Percentiles rank a stretch among this genome's conserved stretches.
Evolutionary conservation across 257 asterid species (phyloP).

Genomic region (Primulina huaijiensis): DNA sequence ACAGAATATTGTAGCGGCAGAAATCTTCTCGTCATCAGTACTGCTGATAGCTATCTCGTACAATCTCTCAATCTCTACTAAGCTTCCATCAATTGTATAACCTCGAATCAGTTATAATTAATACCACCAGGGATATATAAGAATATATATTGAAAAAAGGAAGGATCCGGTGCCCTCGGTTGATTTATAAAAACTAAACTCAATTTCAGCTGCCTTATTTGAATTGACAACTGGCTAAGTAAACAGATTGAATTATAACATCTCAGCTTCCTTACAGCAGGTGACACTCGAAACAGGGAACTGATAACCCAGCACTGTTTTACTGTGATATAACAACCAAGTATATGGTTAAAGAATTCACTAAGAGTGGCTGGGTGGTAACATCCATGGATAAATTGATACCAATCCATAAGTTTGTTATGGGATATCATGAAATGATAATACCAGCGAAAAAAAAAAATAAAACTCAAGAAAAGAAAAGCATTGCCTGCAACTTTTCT

Average conservation of each 20-base stretch:
- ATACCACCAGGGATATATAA: constrained; percentile 25
- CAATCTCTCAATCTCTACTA: constrained; percentile 95
- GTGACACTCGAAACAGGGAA: constrained; percentile 5
- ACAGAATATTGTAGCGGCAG: constrained; percentile 86
- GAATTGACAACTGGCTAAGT: constrained; percentile 4
- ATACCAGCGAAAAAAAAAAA: background rate
- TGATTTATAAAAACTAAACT: constrained; percentile 18
- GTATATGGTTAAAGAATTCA: background rate
- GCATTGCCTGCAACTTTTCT: background rate
- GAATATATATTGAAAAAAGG: background rate
- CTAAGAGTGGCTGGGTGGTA: background rate
- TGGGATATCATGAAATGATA: background rate
- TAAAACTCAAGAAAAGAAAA: too few species aligned
- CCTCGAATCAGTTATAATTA: constrained; percentile 61
- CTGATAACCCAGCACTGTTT: constrained; percentile 4
- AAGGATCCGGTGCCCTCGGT: constrained; percentile 22
- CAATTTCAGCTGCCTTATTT: background rate
- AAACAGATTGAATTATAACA: constrained; percentile 14
- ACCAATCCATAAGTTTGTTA: background rate
- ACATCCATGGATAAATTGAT: background rate
- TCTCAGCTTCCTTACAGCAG: constrained; percentile 18
- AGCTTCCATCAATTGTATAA: constrained; percentile 76
- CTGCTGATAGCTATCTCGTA: constrained; percentile 85
- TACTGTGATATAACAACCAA: background rate
- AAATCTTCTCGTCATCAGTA: constrained; percentile 87